A percentile compares a stretch with the other conserved stretches of the same genome.
Conservation (phyloP, 768 basidiomycete genomes). For the Boletus edulis region DNA sequence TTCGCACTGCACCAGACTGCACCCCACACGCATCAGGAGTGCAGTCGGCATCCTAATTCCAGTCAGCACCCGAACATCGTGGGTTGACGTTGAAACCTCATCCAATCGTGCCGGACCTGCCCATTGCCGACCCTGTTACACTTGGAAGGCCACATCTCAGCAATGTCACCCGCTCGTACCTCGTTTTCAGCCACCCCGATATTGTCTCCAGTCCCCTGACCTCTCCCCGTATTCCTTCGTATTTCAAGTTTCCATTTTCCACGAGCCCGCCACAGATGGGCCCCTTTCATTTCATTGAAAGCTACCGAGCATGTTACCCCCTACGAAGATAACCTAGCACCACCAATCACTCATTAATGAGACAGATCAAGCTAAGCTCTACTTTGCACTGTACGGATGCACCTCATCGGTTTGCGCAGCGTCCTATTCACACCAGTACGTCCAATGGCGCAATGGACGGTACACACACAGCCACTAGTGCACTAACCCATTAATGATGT, state of each 20-base stretch:
- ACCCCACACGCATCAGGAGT: not conserved
- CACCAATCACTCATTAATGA: constrained; percentile 3
- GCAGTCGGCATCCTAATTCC: not conserved
- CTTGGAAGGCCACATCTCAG: not conserved
- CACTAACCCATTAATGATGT: constrained; percentile 4
- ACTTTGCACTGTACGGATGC: not conserved
- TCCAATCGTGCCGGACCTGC: not conserved
- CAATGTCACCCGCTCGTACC: not conserved
- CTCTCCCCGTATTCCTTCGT: not conserved
- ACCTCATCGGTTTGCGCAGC: constrained; percentile 7
- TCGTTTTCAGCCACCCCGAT: not conserved
- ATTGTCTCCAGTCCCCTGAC: not conserved
- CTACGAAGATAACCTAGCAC: not conserved
- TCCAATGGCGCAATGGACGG: constrained; percentile 11
- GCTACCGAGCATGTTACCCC: constrained; percentile 5
- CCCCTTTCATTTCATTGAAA: constrained; percentile 7
- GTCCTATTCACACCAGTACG: not conserved
- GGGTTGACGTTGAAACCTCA: not conserved
- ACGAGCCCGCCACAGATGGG: constrained; percentile 11
- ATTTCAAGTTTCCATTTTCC: constrained; percentile 8
- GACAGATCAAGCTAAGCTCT: not conserved
- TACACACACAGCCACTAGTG: constrained; percentile 12
- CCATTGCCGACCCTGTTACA: constrained; percentile 6
- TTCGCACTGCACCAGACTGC: not conserved
- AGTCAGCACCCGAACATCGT: not conserved